Percentiles rank a stretch among this genome's conserved stretches.
phyloP scores from a whole-genome alignment of 1,139 yeast genomes.

The Schizosaccharomyces versatilis region DNA sequence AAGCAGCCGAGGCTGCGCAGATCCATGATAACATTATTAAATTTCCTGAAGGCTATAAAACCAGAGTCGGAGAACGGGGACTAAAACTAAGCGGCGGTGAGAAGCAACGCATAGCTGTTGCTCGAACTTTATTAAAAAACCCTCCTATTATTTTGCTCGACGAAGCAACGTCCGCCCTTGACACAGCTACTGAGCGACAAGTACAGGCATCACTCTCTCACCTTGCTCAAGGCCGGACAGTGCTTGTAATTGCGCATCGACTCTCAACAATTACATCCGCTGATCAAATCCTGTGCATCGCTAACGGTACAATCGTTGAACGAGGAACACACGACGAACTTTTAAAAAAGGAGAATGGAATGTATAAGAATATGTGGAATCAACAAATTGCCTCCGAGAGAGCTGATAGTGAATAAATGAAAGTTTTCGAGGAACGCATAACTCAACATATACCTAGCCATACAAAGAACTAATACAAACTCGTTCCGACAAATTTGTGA shows the following conservation, averaged over 20 bases:
- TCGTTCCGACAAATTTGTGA: too few relatives aligned
- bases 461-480: too few relatives aligned
- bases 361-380: constrained; percentile 63
- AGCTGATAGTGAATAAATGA: not conserved
- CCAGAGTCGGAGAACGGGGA: constrained; percentile 72
- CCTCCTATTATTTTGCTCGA: constrained; percentile 52
- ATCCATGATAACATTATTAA: constrained; percentile 40
- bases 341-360: constrained; percentile 16
- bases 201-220: constrained; percentile 35
- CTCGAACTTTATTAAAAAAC: constrained; percentile 59
- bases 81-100: constrained; percentile 75
- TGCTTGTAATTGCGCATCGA: constrained; percentile 72
- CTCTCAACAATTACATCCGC: constrained; percentile 60
- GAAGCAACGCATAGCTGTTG: constrained; percentile 66
- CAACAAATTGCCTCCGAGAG: constrained; percentile 29
- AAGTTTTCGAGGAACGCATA: too few relatives aligned
- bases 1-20: constrained; percentile 47
- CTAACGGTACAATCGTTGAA: constrained; percentile 44
- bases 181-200: constrained; percentile 42
- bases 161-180: constrained; percentile 64
- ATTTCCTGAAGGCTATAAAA: constrained; percentile 33
- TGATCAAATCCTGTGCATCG: constrained; percentile 46
- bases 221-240: constrained; percentile 54
- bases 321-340: constrained; percentile 47
- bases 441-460: too few relatives aligned